Percentiles rank a stretch among this genome's conserved stretches.
phyloP scores from a whole-genome alignment of 345 rosid species.

The Brassica juncea region DNA sequence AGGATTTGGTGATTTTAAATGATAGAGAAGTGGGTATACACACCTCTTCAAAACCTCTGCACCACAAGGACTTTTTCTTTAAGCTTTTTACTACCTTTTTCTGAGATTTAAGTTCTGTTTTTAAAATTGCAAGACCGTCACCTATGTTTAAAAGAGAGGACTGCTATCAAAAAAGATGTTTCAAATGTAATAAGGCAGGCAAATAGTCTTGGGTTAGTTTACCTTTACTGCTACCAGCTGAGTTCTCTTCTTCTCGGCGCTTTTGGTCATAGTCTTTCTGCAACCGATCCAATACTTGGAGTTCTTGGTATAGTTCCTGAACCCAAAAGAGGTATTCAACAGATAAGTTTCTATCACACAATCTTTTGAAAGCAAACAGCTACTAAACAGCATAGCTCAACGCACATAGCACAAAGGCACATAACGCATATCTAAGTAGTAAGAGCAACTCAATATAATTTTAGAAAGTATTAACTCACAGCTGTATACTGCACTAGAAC shows the following conservation, averaged over 20 bases:
- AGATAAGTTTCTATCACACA: too few species aligned
- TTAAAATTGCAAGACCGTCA: constrained; percentile 57
- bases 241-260: constrained; percentile 66
- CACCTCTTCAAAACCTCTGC: constrained; percentile 85
- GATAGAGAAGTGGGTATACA: constrained; percentile 10
- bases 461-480: constrained; percentile 52
- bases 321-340: constrained; percentile 39
- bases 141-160: constrained; percentile 41
- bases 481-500: constrained; percentile 77
- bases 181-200: constrained; percentile 11
- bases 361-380: neutral
- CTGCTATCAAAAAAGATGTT: constrained; percentile 4
- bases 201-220: neutral
- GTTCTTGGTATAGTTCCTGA: constrained; percentile 81
- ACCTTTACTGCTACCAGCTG: constrained; percentile 58
- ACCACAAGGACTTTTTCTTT: constrained; percentile 89
- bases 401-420: constrained; percentile 41
- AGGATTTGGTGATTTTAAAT: too few species aligned
- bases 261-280: constrained; percentile 77
- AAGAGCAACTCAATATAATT: neutral
- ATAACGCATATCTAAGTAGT: constrained; percentile 2
- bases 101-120: constrained; percentile 76
- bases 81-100: constrained; percentile 71
- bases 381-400: constrained; percentile 13
- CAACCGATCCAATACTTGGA: constrained; percentile 75